Evolutionary conservation across 1,139 yeast species (phyloP).

Genomic region (Diutina pseudorugosa): DNA sequence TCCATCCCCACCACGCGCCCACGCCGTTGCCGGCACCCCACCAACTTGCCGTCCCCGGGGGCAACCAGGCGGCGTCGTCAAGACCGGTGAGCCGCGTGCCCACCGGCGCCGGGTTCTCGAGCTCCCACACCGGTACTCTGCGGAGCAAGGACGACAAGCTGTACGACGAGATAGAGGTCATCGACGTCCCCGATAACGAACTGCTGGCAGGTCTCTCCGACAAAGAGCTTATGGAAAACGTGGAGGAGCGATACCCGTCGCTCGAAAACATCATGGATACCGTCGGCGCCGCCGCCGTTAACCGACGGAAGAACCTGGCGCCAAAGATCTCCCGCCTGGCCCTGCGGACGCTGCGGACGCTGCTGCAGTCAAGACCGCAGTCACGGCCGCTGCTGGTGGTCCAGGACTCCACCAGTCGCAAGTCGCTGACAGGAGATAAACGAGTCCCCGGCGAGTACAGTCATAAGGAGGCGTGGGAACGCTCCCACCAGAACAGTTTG

Average conservation of each 20-base stretch:
- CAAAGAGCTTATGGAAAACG: conserved; percentile 18
- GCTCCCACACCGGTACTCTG: not conserved
- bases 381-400: conserved; percentile 1
- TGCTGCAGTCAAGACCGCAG: conserved; percentile 5
- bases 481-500: conserved; percentile 11
- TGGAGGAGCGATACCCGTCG: conserved; percentile 33
- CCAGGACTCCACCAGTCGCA: not conserved
- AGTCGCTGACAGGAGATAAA: conserved; percentile 1
- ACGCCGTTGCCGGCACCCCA: not conserved
- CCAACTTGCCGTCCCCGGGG: not conserved
- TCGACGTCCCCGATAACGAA: conserved; percentile 16
- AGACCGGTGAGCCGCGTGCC: not conserved
- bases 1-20: not conserved
- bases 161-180: conserved; percentile 9
- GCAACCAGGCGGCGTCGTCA: not conserved
- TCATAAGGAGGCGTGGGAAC: conserved; percentile 29
- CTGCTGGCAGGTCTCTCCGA: conserved; percentile 2
- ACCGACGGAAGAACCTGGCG: not conserved
- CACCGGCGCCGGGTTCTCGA: not conserved
- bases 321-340: not conserved
- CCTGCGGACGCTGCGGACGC: conserved; percentile 6
- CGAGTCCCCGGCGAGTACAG: conserved; percentile 12
- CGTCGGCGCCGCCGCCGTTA: not conserved
- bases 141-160: not conserved
- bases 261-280: conserved; percentile 21